Evolutionary conservation across 768 basidiomycete genomes (phyloP), one percentile per base, ranked within the genome.

Genomic region (Mycena galopus): DNA sequence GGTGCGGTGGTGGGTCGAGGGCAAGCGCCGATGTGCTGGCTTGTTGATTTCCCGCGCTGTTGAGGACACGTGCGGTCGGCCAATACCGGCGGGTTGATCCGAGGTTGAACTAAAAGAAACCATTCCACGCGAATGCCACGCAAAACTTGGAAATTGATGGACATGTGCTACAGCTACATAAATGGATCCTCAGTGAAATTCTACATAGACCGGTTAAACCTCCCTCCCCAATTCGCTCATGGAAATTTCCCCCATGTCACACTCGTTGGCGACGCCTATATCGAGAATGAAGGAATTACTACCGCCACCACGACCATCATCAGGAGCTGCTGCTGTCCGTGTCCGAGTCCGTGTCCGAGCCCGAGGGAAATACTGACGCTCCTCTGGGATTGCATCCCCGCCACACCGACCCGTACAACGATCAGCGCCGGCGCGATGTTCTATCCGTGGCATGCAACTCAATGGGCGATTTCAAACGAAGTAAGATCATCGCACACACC

Each of bases 1-100:
- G 57, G 19, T n/a, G 17, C 4, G 53, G 53, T 55, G 23, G 53
- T 55, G 53, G 53, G 66, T 44, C 66, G 57, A 67, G 47, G 23
- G 57, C 51, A 35, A 56, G 9, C 16, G 32, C 9, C n/a, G 25
- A 25, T 51, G 50, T 27, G 50, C 50, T 51, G 50, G 50, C 50
- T 23, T 44, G 50, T 51, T 51, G 9, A 25, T 9, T 51, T 51
- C 50, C 50, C 50, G 50, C 50, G 50, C 50, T 25, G 12, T 25
- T 25, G 27, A n/a, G 44, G 44, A n/a, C 50, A 51, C 25, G 50
- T 51, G 50, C 23, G 17, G 6, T 27, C 25, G 50, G 50, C 25
- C 2, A 51, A 12, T 51, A 10, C 50, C 50, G 50, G 21, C 44
- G 44, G 19, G 19, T 21, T 47, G 44, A 47, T 19, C 44, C 44